These are phyloP conservation scores for Acanthamoeba triangularis DNA, from an alignment of 208 protist genomes.

Conservation along the genomic window DNA sequence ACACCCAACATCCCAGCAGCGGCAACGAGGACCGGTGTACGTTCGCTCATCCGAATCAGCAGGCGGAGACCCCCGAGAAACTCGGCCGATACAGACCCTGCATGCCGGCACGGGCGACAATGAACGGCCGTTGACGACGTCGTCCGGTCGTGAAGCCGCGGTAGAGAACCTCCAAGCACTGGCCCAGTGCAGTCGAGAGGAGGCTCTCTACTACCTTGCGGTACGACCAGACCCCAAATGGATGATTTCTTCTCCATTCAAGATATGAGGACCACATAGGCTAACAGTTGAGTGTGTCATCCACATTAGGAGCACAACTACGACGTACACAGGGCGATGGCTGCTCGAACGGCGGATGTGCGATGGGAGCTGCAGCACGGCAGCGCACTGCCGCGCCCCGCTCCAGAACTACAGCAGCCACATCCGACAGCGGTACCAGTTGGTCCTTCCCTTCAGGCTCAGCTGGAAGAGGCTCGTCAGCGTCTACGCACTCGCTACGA, in stretches of 20 bases:
- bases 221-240: not conserved
- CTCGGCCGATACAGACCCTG: not conserved
- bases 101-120: not conserved
- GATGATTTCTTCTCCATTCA: not conserved
- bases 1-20: not conserved
- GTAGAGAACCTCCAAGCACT: not conserved
- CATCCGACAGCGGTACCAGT: not conserved
- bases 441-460: not conserved
- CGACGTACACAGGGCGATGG: constrained; percentile 16
- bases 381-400: not conserved
- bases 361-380: constrained; percentile 16
- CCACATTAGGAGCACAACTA: not conserved
- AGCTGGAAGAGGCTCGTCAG: not conserved
- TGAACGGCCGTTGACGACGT: not conserved
- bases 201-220: not conserved
- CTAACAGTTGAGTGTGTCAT: not conserved
- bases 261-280: not conserved
- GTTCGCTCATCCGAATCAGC: too few species aligned
- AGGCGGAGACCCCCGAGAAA: not conserved
- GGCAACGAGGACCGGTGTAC: not conserved
- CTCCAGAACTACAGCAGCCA: not conserved
- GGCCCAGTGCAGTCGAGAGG: constrained; percentile 10
- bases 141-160: not conserved
- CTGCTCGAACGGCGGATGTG: constrained; percentile 9
- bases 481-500: constrained; percentile 18